Conservation (phyloP, 2,329 filamentous ascomycete species). For the Penicillium sp. region DNA sequence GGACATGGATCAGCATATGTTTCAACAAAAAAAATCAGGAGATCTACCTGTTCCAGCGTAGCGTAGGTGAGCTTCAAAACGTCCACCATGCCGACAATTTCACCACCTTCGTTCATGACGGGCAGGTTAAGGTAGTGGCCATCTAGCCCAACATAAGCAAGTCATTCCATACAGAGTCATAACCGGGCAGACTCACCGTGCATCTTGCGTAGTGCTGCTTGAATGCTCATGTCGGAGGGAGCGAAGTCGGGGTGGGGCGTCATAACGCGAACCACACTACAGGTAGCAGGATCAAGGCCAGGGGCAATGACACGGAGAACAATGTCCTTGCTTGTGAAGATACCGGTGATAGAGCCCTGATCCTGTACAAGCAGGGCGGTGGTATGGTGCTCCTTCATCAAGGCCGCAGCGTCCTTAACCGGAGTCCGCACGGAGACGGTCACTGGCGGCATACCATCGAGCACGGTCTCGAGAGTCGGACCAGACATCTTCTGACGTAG, state of each 20-base stretch:
- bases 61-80: conserved; percentile 98
- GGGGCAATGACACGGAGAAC: conserved; percentile 97
- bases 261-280: conserved; percentile 98
- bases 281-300: conserved; percentile 87
- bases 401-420: conserved; percentile 86
- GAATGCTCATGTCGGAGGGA: conserved; percentile 98
- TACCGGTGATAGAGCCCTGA: conserved; percentile 94
- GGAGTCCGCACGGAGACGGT: conserved; percentile 95
- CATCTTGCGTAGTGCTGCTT: conserved; percentile 97
- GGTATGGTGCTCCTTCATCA: conserved; percentile 99
- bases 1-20: background rate
- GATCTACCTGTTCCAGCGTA: conserved; percentile 77
- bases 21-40: background rate
- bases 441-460: conserved; percentile 86
- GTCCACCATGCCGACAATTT: conserved; percentile 99
- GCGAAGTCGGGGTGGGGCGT: conserved; percentile 98
- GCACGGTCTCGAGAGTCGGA: conserved; percentile 88
- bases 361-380: conserved; percentile 95
- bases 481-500: conserved; percentile 96
- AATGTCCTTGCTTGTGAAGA: conserved; percentile 99
- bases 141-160: conserved; percentile 54
- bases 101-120: conserved; percentile 94
- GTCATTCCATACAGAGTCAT: background rate
- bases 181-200: conserved; percentile 67
- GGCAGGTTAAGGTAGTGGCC: conserved; percentile 97